These are phyloP conservation scores for Tripterygium wilfordii DNA, from an alignment of 177 flowering plant species.

Conservation along the genomic window DNA sequence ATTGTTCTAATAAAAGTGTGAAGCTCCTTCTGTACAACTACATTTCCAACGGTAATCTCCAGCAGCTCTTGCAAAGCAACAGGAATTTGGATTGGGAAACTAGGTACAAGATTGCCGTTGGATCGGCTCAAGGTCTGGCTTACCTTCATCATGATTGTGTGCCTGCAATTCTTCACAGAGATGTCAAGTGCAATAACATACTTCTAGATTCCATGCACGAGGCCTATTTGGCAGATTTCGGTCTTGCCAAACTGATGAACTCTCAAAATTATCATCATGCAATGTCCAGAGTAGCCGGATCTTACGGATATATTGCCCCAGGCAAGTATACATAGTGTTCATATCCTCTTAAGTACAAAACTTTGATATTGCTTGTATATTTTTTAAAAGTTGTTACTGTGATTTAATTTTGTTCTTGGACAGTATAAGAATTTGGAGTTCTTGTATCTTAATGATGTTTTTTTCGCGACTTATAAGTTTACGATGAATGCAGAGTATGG, in stretches of 20 bases:
- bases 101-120: constrained; percentile 47
- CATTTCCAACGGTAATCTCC: constrained; percentile 43
- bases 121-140: constrained; percentile 48
- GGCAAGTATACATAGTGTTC: constrained; percentile 17
- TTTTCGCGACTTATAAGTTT: neutral
- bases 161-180: constrained; percentile 46
- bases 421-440: too few relatives aligned
- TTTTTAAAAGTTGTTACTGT: too few relatives aligned
- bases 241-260: constrained; percentile 43
- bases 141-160: constrained; percentile 51
- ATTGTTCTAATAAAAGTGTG: constrained; percentile 38
- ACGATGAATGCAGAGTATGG: constrained; percentile 71
- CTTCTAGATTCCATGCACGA: constrained; percentile 41
- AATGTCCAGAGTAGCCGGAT: constrained; percentile 44
- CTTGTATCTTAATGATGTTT: neutral
- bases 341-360: too few relatives aligned
- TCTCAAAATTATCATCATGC: constrained; percentile 38
- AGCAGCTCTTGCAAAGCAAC: constrained; percentile 34
- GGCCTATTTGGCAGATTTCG: constrained; percentile 48
- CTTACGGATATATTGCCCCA: constrained; percentile 55
- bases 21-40: constrained; percentile 42
- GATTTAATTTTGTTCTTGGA: too few relatives aligned
- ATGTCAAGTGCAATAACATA: constrained; percentile 53
- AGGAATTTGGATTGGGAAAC: constrained; percentile 49
- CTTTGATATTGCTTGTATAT: too few relatives aligned